A percentile compares a stretch with the other conserved stretches of the same genome.
These are phyloP conservation scores for Diphasiastrum complanatum DNA, from an alignment of 83 land plant genomes.

Conservation along the genomic window DNA sequence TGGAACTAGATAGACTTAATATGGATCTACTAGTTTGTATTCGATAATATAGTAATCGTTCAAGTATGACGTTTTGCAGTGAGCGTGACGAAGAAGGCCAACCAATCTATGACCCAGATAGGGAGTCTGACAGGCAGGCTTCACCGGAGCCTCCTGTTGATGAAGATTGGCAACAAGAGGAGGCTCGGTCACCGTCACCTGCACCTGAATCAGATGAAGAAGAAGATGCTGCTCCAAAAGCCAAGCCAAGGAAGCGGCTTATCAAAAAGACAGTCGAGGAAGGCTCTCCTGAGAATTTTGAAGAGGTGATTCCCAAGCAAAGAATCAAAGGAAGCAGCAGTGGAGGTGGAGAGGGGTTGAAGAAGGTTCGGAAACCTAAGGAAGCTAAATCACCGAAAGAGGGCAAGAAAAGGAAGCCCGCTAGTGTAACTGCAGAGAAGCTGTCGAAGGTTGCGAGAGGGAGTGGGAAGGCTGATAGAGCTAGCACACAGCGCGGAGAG, in stretches of 20 bases:
- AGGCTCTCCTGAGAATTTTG: conserved; percentile 17
- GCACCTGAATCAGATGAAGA: conserved; percentile 28
- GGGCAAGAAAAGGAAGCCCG: conserved; percentile 11
- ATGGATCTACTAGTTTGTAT: too few species aligned
- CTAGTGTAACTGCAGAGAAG: neutral
- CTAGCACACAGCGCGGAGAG: conserved; percentile 7
- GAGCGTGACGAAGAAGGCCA: conserved; percentile 81
- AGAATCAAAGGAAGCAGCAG: conserved; percentile 21
- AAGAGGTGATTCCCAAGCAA: conserved; percentile 12
- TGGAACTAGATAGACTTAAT: too few species aligned
- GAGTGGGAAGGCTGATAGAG: conserved; percentile 26
- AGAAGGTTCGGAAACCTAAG: conserved; percentile 16
- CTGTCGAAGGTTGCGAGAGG: conserved; percentile 14
- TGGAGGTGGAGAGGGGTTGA: conserved; percentile 13
- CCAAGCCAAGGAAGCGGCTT: conserved; percentile 62
- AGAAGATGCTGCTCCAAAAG: conserved; percentile 9
- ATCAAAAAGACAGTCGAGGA: conserved; percentile 48
- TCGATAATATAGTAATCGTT: too few species aligned
- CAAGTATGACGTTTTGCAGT: too few species aligned
- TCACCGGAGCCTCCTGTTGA: conserved; percentile 22
- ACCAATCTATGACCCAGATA: conserved; percentile 63
- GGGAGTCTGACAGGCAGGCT: conserved; percentile 35
- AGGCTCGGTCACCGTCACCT: conserved; percentile 46
- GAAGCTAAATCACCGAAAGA: conserved; percentile 3
- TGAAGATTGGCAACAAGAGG: conserved; percentile 27